These are phyloP conservation scores for Phytophthora nicotianae DNA, from an alignment of 352 stramenopile genomes.

Conservation along the genomic window DNA sequence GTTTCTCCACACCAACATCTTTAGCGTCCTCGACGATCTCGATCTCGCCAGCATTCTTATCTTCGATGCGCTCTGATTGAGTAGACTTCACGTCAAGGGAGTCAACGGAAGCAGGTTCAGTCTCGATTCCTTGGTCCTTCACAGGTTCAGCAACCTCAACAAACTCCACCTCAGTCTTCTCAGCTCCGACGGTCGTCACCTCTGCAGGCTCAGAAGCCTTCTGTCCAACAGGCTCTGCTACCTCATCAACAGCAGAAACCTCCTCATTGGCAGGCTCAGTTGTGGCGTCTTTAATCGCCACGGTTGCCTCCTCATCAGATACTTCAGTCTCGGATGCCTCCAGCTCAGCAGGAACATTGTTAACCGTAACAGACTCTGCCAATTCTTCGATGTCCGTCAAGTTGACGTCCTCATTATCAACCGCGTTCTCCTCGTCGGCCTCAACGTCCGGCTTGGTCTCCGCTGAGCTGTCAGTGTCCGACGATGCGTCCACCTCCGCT, in stretches of 20 bases:
- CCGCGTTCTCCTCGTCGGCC: neutral
- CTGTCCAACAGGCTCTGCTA: neutral
- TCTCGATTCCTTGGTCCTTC: too few species aligned
- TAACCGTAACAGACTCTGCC: neutral
- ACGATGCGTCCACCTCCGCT: neutral
- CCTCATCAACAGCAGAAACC: neutral
- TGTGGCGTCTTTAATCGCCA: neutral
- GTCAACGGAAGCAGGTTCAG: neutral
- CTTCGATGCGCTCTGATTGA: neutral
- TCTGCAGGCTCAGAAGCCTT: neutral
- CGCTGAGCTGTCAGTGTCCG: constrained; percentile 19
- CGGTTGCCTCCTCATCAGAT: neutral
- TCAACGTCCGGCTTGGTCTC: constrained; percentile 11
- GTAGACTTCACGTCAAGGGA: neutral
- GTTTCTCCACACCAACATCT: too few species aligned
- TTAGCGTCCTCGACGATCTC: neutral
- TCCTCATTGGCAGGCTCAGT: neutral
- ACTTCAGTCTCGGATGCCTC: neutral
- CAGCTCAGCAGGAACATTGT: neutral
- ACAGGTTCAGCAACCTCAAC: neutral
- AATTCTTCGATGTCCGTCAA: neutral
- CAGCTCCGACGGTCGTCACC: neutral
- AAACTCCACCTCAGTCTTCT: neutral
- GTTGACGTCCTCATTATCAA: neutral
- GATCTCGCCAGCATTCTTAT: neutral